Evolutionary conservation across 768 basidiomycete genomes (phyloP), one percentile per base, ranked within the genome.

Genomic region (Suillus sp.): DNA sequence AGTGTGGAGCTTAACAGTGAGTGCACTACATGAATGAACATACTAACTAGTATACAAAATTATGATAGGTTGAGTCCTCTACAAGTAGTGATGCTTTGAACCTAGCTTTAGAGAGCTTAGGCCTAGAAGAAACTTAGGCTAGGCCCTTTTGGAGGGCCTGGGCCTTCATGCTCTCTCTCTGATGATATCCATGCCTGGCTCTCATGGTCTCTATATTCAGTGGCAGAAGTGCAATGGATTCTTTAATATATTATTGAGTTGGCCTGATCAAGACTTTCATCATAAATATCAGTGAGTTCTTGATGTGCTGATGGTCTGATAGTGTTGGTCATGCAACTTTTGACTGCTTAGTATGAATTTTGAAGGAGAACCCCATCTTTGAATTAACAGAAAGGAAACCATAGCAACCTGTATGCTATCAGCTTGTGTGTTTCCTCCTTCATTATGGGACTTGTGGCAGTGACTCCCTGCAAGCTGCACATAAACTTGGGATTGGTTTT

Each of bases 341-440:
- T n/a, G n/a, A n/a, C n/a, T n/a, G n/a, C n/a, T n/a, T n/a, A n/a
- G n/a, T n/a, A n/a, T n/a, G n/a, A n/a, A n/a, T n/a, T n/a, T n/a
- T n/a, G n/a, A n/a, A n/a, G n/a, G n/a, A n/a, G n/a, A n/a, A n/a
- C n/a, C n/a, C n/a, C n/a, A n/a, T n/a, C n/a, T n/a, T n/a, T n/a
- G n/a, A n/a, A n/a, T n/a, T 27, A 50, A 25, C 42, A 32, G 60
- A 64, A 11, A 22, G 50, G 20, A 63, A 65, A 30, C 70, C 69
- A 1, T 70, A 73, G 60, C 63, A 62, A 11, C 72, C 69, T 50
- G 65, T 70, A 10, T 32, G 62, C 27, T 70, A 64, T 50, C 70
- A 73, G 59, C 62, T 73, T 2, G 72, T 60, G 1, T 61, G 63
- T 8, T 74, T 71, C 48, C 67, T 74, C 1, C 57, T 68, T n/a